phyloP scores from a whole-genome alignment of 805 yeast genomes.

The Millerago galiae region DNA sequence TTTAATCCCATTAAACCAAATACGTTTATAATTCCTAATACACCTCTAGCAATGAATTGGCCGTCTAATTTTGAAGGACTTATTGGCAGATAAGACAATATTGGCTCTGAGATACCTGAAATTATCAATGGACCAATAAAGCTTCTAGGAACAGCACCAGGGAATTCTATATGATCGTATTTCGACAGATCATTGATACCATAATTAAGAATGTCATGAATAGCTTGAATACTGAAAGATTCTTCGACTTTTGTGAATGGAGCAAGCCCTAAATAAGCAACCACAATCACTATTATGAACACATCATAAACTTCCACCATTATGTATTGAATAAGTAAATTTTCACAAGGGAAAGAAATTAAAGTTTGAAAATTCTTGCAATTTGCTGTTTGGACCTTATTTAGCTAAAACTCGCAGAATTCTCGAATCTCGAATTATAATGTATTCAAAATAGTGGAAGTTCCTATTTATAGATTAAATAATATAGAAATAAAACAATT shows the following conservation, averaged over 20 bases:
- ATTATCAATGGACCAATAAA: conserved; percentile 65
- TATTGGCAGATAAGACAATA: conserved; percentile 15
- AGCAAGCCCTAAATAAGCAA: conserved; percentile 46
- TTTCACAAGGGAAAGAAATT: too few species aligned
- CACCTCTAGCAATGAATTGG: conserved; percentile 50
- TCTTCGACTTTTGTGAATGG: conserved; percentile 94
- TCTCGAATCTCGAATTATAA: too few species aligned
- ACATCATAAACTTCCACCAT: neutral
- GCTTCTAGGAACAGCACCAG: conserved; percentile 86
- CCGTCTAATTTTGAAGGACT: conserved; percentile 38
- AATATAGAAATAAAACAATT: too few species aligned
- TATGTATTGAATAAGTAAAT: neutral
- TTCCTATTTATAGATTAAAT: too few species aligned
- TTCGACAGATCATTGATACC: conserved; percentile 39
- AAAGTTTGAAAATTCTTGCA: too few species aligned
- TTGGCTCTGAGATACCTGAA: conserved; percentile 39
- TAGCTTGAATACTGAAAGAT: conserved; percentile 84
- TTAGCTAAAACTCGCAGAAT: too few species aligned
- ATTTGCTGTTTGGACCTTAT: too few species aligned
- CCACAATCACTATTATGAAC: conserved; percentile 22
- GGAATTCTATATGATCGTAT: conserved; percentile 74
- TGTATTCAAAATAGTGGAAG: neutral
- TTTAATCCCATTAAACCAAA: conserved; percentile 46
- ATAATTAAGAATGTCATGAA: conserved; percentile 68
- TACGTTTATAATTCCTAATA: conserved; percentile 60